These are phyloP conservation scores for Wickerhamiella infanticola DNA, from an alignment of 1,139 yeast species.

Conservation along the genomic window DNA sequence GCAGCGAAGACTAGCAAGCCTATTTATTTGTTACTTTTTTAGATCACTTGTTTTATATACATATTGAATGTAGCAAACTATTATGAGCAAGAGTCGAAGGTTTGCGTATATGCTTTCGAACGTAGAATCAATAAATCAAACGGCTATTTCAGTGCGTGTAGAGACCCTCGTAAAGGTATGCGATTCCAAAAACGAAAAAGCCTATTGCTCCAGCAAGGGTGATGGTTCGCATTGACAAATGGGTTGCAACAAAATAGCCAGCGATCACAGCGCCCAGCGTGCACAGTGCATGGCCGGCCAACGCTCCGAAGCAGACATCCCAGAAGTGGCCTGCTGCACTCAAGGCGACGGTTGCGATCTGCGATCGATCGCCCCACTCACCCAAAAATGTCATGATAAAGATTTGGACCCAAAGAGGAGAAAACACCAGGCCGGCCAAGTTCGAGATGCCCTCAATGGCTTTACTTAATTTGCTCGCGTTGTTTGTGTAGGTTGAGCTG, in stretches of 20 bases:
- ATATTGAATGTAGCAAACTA: too few relatives aligned
- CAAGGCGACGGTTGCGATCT: constrained; percentile 95
- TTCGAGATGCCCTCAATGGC: constrained; percentile 28
- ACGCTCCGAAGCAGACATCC: constrained; percentile 79
- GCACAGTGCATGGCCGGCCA: constrained; percentile 81
- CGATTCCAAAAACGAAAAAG: constrained; percentile 63
- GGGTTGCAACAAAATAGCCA: constrained; percentile 77
- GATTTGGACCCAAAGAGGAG: constrained; percentile 90
- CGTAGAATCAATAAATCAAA: too few relatives aligned
- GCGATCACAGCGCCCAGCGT: constrained; percentile 88
- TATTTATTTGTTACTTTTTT: too few relatives aligned
- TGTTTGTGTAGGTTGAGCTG: constrained; percentile 5
- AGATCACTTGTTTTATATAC: too few relatives aligned
- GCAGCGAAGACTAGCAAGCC: too few relatives aligned
- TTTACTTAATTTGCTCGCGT: constrained; percentile 1
- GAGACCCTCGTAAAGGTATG: constrained; percentile 48
- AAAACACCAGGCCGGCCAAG: constrained; percentile 47
- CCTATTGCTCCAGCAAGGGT: constrained; percentile 84
- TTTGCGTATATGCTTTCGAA: too few relatives aligned
- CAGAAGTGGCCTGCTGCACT: constrained; percentile 94
- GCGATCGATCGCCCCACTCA: constrained; percentile 98
- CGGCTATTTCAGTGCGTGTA: not conserved
- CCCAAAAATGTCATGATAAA: constrained; percentile 93
- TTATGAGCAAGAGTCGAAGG: too few relatives aligned
- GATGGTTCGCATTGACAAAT: constrained; percentile 80